Percentiles rank a stretch among this genome's conserved stretches.
Evolutionary conservation across 768 basidiomycete genomes (phyloP).

Genomic region (Tephrocybe rancida): DNA sequence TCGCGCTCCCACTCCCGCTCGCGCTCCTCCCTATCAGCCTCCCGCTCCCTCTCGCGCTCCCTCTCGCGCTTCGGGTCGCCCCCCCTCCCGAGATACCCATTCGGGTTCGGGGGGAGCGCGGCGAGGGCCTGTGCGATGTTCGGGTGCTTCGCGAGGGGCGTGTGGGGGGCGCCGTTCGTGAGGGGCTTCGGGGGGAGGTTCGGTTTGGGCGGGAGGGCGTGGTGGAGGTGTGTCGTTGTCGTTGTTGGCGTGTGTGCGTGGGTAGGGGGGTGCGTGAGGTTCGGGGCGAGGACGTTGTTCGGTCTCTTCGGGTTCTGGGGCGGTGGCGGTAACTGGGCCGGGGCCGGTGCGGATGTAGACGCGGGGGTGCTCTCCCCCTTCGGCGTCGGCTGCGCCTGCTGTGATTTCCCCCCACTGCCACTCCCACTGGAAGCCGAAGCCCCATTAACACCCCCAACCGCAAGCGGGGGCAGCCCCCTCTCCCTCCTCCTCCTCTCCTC

Average conservation of each 20-base stretch:
- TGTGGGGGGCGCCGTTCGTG: neutral
- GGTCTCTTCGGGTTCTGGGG: neutral
- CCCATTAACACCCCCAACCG: neutral
- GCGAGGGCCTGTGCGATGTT: slow-evolving; percentile 6
- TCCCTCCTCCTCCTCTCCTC: slow-evolving; percentile 43
- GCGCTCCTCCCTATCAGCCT: no score
- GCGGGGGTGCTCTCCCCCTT: no score
- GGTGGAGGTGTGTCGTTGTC: slow-evolving; percentile 7
- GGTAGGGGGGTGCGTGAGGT: neutral
- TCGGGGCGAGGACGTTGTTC: neutral
- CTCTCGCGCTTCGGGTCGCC: no score
- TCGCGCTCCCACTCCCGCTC: neutral
- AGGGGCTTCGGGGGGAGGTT: slow-evolving; percentile 17
- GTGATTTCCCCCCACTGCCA: neutral
- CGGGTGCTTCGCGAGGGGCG: neutral
- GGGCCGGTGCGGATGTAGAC: slow-evolving; percentile 6
- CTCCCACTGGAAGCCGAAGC: neutral
- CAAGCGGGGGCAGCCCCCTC: slow-evolving; percentile 17
- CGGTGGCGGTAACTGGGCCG: slow-evolving; percentile 2
- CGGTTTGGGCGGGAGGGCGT: slow-evolving; percentile 17
- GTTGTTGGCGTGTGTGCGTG: neutral
- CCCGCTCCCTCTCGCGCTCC: slow-evolving; percentile 8
- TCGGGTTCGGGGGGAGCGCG: neutral
- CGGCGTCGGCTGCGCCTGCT: slow-evolving; percentile 6
- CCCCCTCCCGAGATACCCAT: no score